Conservation (phyloP, 1,139 yeast species). For the Zygoascus meyerae region DNA sequence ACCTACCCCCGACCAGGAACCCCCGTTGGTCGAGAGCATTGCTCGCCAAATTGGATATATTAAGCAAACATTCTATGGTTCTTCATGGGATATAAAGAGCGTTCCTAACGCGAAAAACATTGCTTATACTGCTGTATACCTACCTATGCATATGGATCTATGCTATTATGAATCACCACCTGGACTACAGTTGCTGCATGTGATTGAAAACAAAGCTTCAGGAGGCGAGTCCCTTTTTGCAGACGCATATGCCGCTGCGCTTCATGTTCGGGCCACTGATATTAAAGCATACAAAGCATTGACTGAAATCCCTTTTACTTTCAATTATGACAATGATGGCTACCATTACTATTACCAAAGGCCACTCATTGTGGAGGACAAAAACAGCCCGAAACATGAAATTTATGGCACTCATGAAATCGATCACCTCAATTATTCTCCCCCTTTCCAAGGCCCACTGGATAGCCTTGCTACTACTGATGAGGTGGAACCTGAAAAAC, state of each 20-base stretch:
- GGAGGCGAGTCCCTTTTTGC: conserved; percentile 74
- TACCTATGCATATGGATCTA: conserved; percentile 78
- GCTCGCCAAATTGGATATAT: conserved; percentile 65
- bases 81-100: conserved; percentile 63
- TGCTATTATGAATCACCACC: conserved; percentile 81
- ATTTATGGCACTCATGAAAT: conserved; percentile 35
- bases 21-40: conserved; percentile 37
- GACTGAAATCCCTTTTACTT: conserved; percentile 59
- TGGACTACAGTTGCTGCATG: conserved; percentile 68
- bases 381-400: conserved; percentile 28
- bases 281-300: conserved; percentile 62
- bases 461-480: conserved; percentile 37
- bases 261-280: conserved; percentile 48
- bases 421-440: conserved; percentile 66
- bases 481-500: conserved; percentile 21
- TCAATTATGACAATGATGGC: conserved; percentile 60
- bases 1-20: conserved; percentile 25
- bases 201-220: conserved; percentile 52
- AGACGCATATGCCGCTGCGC: conserved; percentile 70
- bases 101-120: conserved; percentile 62
- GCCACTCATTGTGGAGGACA: conserved; percentile 61
- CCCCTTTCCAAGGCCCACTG: conserved; percentile 82
- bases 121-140: conserved; percentile 60
- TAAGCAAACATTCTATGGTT: conserved; percentile 69
- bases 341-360: conserved; percentile 61